Evolutionary conservation across 129 eudicot genomes (phyloP).

Genomic region (Ambrosia artemisiifolia): DNA sequence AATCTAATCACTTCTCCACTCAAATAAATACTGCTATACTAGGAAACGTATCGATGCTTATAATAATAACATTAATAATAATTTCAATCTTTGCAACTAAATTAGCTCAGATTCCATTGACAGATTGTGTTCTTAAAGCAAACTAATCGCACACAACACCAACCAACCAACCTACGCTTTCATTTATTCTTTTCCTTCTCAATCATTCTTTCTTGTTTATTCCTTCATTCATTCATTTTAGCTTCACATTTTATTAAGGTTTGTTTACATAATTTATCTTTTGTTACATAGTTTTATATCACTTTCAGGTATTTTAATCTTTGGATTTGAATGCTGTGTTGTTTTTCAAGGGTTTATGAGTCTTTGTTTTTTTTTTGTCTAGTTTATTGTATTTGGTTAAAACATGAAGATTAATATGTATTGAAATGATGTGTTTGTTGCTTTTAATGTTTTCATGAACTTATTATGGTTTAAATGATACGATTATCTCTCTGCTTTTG

Average conservation of each 20-base stretch:
- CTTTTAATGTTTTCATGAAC: not conserved
- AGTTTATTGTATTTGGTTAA: not conserved
- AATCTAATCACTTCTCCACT: constrained; percentile 31
- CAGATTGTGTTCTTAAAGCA: constrained; percentile 18
- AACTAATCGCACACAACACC: constrained; percentile 12
- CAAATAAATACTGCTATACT: constrained; percentile 15
- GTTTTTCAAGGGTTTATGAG: too few relatives aligned
- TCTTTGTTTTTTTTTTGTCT: too few relatives aligned
- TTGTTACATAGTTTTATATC: not conserved
- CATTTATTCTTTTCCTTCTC: constrained; percentile 20
- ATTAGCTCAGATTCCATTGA: constrained; percentile 34
- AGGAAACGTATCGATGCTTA: constrained; percentile 33
- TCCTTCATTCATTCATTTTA: not conserved
- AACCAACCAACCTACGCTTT: constrained; percentile 19
- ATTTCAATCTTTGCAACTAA: constrained; percentile 9
- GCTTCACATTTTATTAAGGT: constrained; percentile 8
- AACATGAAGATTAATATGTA: not conserved
- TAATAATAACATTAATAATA: not conserved
- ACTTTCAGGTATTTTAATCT: not conserved
- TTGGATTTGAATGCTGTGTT: constrained; percentile 1
- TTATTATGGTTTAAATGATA: not conserved
- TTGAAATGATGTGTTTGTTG: constrained; percentile 6
- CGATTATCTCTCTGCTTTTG: too few relatives aligned
- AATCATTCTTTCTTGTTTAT: not conserved
- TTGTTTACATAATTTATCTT: not conserved